Conservation (phyloP, 768 basidiomycete species). For the Boletus insuetus region DNA sequence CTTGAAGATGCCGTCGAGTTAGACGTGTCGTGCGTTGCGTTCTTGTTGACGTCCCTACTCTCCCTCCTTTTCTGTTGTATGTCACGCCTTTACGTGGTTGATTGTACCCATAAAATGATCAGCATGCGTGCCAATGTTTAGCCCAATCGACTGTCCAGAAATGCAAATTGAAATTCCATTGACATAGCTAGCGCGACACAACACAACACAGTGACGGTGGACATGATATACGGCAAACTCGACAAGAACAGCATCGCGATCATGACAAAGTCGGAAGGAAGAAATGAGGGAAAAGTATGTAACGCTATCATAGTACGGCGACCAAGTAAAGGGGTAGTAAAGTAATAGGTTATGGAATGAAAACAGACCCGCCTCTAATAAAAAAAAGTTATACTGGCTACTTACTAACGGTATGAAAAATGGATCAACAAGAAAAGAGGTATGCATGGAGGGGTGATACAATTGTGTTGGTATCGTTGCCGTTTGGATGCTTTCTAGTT, state of each 20-base stretch:
- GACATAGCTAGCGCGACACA: conserved; percentile 25
- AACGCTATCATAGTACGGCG: conserved; percentile 1
- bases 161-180: conserved; percentile 13
- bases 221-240: conserved; percentile 18
- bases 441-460: conserved; percentile 25
- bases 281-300: background rate
- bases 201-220: conserved; percentile 24
- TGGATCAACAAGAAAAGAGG: conserved; percentile 1
- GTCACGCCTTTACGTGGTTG: background rate
- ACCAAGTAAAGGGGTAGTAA: conserved; percentile 14
- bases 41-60: background rate
- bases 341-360: conserved; percentile 9
- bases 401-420: background rate
- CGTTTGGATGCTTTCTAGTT: conserved; percentile 29
- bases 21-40: conserved; percentile 1
- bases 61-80: too few species aligned
- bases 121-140: background rate
- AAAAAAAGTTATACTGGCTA: background rate
- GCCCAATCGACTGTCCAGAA: background rate
- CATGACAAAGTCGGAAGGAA: background rate
- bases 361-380: background rate
- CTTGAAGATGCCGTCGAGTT: conserved; percentile 73
- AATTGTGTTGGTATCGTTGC: conserved; percentile 25
- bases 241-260: conserved; percentile 13
- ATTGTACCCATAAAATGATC: background rate